Evolutionary conservation across 2,329 filamentous ascomycete genomes (phyloP), one percentile per base, ranked within the genome.

Genomic region (Penicillium sp.): DNA sequence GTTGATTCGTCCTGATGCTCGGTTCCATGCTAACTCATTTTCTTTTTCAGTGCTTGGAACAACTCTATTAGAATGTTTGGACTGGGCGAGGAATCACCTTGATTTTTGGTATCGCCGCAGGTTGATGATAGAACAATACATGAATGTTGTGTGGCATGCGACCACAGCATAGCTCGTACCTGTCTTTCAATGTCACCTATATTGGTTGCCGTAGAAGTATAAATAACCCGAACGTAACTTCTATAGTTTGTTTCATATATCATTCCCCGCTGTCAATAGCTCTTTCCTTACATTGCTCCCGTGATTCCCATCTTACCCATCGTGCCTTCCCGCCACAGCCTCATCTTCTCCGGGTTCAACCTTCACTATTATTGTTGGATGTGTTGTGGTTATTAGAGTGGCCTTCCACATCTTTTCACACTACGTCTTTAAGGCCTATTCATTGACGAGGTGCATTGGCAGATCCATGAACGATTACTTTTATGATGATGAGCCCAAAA

Each of bases 61-160:
- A 96, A 96, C 72, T 94, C 90, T 0, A 82, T 87, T 55, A 81
- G 80, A 60, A 91, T 96, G 70, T 96, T 96, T 78, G 87, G 85
- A 0, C 72, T 96, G 41, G 87, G 84, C 0, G 81, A 83, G 63
- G 59, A 69, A 31, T 46, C 29, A 1, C 36, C 45, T 34, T 55
- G 36, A 55, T 36, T 36, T 15, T n/a, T 6, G 16, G 4, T 10
- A 9, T 21, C 8, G 9, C 33, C 16, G 6, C 2, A n/a, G n/a
- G 11, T 33, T 5, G 27, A 19, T 51, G 7, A 38, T 16, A 29
- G 27, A 23, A 23, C 7, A n/a, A 44, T 23, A 19, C 13, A 13
- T 16, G 6, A 9, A 19, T 44, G 9, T 9, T n/a, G 1, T 4
- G 19, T 31, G 27, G 9, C 10, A 46, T 23, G 13, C 8, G 0